A percentile compares a stretch with the other conserved stretches of the same genome.
Evolutionary conservation across 805 yeast species (phyloP).

Genomic region (Candida khao-thaluensis): DNA sequence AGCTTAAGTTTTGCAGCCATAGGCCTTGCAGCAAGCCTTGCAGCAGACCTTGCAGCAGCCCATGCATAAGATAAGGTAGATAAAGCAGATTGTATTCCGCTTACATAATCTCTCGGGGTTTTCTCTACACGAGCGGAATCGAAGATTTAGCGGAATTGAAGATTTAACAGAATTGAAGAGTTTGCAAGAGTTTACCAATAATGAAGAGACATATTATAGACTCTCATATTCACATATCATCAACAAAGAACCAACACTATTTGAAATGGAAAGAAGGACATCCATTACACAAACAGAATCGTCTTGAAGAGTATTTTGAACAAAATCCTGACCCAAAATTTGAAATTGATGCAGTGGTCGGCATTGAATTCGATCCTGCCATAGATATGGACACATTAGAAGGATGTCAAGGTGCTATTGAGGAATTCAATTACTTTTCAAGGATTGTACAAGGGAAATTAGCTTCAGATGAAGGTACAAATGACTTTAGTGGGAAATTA

Average conservation of each 20-base stretch:
- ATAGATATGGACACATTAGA: conserved; percentile 11
- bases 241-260: conserved; percentile 19
- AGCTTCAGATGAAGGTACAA: conserved; percentile 13
- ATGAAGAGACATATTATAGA: conserved; percentile 21
- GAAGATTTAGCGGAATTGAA: no score
- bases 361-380: conserved; percentile 34
- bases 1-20: no score
- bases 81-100: no score
- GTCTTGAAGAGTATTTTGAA: conserved; percentile 26
- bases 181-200: no score
- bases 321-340: conserved; percentile 6
- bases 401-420: conserved; percentile 25
- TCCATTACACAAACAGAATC: conserved; percentile 22
- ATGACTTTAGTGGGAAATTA: conserved; percentile 12
- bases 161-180: no score
- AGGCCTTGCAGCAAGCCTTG: no score
- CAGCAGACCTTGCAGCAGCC: no score
- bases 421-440: conserved; percentile 20
- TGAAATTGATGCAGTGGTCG: conserved; percentile 28
- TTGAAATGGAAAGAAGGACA: conserved; percentile 32
- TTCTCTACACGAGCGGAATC: no score
- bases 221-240: conserved; percentile 38
- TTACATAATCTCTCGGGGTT: no score
- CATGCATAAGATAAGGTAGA: no score
- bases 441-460: conserved; percentile 14